Evolutionary conservation across 441 rosid genomes (phyloP).

Genomic region (Eutrema salsugineum): DNA sequence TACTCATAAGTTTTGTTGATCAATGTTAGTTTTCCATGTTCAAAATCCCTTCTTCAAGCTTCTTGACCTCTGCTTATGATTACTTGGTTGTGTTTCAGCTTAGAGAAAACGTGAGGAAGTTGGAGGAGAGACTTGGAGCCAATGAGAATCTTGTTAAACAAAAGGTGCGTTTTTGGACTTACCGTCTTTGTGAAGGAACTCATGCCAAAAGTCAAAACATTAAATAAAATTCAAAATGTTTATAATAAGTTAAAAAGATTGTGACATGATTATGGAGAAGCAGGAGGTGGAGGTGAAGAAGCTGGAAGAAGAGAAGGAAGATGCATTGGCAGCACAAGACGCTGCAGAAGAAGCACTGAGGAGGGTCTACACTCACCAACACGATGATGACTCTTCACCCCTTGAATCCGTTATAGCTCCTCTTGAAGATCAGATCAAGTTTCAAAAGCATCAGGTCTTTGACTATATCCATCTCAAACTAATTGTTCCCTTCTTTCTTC

Average conservation of each 20-base stretch:
- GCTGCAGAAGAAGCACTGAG: constrained; percentile 88
- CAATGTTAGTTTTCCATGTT: not conserved
- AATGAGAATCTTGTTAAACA: constrained; percentile 52
- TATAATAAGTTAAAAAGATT: not conserved
- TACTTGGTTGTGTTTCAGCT: constrained; percentile 43
- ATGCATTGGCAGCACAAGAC: constrained; percentile 79
- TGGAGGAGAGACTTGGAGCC: constrained; percentile 49
- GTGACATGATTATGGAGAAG: not conserved
- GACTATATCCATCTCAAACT: not conserved
- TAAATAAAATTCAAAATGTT: not conserved
- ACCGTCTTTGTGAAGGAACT: not conserved
- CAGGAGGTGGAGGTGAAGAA: constrained; percentile 83
- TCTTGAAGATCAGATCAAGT: constrained; percentile 78
- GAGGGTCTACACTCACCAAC: constrained; percentile 60
- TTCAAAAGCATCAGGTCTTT: constrained; percentile 68
- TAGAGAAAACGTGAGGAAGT: constrained; percentile 42
- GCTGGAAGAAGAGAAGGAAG: constrained; percentile 61
- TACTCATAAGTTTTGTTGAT: not conserved
- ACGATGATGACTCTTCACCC: constrained; percentile 62
- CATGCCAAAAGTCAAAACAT: not conserved
- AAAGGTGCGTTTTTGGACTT: constrained; percentile 44
- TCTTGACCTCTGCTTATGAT: constrained; percentile 9
- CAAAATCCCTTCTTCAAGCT: not conserved
- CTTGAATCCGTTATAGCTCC: constrained; percentile 77
- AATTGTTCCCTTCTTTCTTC: not conserved